Percentiles rank a stretch among this genome's conserved stretches.
Conservation (phyloP, 768 basidiomycete species). For the Candolleomyces eurysporus region DNA sequence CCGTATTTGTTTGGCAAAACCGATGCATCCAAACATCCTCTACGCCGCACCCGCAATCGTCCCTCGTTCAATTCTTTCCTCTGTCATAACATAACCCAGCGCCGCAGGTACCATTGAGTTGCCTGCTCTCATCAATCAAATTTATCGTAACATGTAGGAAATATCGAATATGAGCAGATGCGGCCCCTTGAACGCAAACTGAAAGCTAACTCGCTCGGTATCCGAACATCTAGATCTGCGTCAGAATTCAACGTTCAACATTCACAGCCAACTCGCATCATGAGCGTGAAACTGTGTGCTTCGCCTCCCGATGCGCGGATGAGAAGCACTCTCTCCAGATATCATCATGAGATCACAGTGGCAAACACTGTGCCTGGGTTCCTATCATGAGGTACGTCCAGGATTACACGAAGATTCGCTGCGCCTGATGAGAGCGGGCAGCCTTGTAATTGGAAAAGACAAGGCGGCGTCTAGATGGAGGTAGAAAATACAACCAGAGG, state of each 20-base stretch:
- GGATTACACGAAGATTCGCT: background rate
- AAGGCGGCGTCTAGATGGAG: background rate
- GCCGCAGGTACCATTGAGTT: no score
- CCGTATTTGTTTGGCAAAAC: background rate
- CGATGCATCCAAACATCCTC: background rate
- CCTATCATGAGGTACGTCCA: background rate
- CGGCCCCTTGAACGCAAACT: no score
- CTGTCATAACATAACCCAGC: background rate
- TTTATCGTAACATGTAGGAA: no score
- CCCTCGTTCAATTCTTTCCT: background rate
- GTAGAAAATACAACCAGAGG: background rate
- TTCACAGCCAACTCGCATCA: background rate
- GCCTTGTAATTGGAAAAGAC: conserved; percentile 14
- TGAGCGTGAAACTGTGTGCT: no score
- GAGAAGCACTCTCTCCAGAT: no score
- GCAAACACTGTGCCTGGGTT: no score
- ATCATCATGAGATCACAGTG: no score
- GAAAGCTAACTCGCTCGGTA: no score
- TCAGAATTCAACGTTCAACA: background rate
- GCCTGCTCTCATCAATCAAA: no score
- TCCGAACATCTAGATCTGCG: background rate
- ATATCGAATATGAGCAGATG: no score
- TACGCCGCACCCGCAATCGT: background rate
- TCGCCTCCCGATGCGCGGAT: no score
- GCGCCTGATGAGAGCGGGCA: background rate